A percentile compares a stretch with the other conserved stretches of the same genome.
Conservation (phyloP, 139 green algal genomes). For the Spirogloea muscicola region DNA sequence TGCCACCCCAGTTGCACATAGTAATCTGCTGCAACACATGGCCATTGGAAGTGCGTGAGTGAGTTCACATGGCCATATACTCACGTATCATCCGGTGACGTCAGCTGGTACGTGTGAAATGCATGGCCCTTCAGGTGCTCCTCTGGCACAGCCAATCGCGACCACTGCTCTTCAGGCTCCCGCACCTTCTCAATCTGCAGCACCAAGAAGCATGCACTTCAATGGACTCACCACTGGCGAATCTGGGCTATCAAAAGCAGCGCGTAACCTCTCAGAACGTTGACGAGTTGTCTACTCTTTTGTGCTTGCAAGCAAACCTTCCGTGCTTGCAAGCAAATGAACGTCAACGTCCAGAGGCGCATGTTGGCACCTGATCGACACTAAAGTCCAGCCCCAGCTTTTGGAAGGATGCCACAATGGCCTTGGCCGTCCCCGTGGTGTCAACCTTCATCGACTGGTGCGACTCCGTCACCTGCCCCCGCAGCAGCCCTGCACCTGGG, state of each 20-base stretch:
- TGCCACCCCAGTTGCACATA: too few relatives aligned
- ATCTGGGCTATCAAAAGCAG: too few relatives aligned
- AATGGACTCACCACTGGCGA: too few relatives aligned
- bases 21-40: too few relatives aligned
- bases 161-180: constrained; percentile 60
- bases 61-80: background rate
- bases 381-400: constrained; percentile 76
- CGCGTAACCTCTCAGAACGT: too few relatives aligned
- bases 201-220: too few relatives aligned
- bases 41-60: too few relatives aligned
- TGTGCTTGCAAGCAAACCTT: too few relatives aligned
- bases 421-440: constrained; percentile 86
- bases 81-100: constrained; percentile 64
- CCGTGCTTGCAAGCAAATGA: too few relatives aligned
- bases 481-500: background rate
- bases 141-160: constrained; percentile 68
- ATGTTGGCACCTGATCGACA: constrained; percentile 54
- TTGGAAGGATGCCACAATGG: constrained; percentile 81
- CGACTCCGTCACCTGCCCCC: constrained; percentile 72
- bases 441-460: constrained; percentile 97
- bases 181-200: constrained; percentile 67
- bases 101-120: constrained; percentile 95
- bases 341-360: too few relatives aligned
- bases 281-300: too few relatives aligned
- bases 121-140: constrained; percentile 75